Conservation (phyloP, 805 yeast species). For the Scheffersomyces ergatensis region DNA sequence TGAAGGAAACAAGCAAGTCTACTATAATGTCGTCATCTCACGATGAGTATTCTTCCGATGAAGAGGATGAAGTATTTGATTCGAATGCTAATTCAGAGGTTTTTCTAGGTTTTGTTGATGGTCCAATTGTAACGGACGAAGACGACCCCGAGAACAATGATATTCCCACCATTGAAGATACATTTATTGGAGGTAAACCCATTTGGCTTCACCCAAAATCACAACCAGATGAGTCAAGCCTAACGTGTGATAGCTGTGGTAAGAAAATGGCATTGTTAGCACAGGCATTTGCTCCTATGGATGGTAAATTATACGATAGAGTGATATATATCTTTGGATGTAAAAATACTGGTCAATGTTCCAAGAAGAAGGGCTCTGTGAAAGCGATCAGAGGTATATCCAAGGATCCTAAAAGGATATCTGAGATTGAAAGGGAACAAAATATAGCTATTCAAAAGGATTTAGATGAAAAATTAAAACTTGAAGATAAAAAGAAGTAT, state of each 20-base stretch:
- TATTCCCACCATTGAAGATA: slow-evolving; percentile 50
- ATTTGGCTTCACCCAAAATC: slow-evolving; percentile 66
- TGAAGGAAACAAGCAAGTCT: slow-evolving; percentile 11
- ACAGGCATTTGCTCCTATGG: slow-evolving; percentile 82
- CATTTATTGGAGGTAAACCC: slow-evolving; percentile 75
- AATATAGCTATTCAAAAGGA: slow-evolving; percentile 26
- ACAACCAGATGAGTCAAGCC: slow-evolving; percentile 49
- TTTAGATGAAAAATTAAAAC: slow-evolving; percentile 37
- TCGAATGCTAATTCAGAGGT: slow-evolving; percentile 36
- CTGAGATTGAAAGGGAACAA: slow-evolving; percentile 34
- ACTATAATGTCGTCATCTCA: too few species aligned
- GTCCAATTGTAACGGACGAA: slow-evolving; percentile 43
- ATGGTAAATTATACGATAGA: slow-evolving; percentile 71
- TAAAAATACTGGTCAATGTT: slow-evolving; percentile 51
- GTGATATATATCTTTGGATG: slow-evolving; percentile 81
- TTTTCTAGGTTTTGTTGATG: slow-evolving; percentile 64
- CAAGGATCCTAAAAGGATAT: slow-evolving; percentile 53
- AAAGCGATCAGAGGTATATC: slow-evolving; percentile 75
- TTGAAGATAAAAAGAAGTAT: slow-evolving; percentile 43
- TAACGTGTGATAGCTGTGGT: slow-evolving; percentile 67
- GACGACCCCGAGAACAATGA: slow-evolving; percentile 35
- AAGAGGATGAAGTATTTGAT: slow-evolving; percentile 32
- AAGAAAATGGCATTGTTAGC: slow-evolving; percentile 61
- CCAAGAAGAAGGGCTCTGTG: slow-evolving; percentile 66
- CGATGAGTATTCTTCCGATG: slow-evolving; percentile 55